Evolutionary conservation across 164 flowering plant genomes (phyloP).

Genomic region (Amborella trichopoda): DNA sequence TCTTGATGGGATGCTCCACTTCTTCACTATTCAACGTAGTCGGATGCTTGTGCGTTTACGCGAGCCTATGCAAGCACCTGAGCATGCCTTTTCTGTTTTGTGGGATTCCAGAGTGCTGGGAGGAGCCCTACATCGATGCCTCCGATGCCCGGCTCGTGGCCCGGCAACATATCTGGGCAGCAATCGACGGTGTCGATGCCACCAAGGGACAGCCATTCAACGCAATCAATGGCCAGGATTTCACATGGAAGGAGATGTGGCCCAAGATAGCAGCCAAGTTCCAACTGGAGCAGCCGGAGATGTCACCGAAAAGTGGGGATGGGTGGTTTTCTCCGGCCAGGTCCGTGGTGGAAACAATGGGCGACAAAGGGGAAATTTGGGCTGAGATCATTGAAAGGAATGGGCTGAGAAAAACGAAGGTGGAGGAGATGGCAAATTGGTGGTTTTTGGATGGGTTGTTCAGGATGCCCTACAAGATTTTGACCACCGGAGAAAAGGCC

Average conservation of each 20-base stretch:
- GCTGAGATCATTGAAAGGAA: slow-evolving; percentile 46
- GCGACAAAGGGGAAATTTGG: slow-evolving; percentile 48
- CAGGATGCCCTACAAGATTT: slow-evolving; percentile 43
- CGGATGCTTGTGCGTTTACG: slow-evolving; percentile 70
- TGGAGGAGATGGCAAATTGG: slow-evolving; percentile 81
- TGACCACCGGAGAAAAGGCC: slow-evolving; percentile 43
- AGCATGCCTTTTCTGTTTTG: slow-evolving; percentile 75
- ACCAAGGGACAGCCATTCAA: slow-evolving; percentile 74
- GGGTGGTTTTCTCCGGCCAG: slow-evolving; percentile 21
- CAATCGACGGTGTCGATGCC: slow-evolving; percentile 16
- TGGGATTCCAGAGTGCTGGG: slow-evolving; percentile 69
- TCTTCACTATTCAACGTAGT: slow-evolving; percentile 55
- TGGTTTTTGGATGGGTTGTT: slow-evolving; percentile 52
- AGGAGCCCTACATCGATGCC: slow-evolving; percentile 50
- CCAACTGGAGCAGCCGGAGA: slow-evolving; percentile 20
- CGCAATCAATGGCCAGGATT: slow-evolving; percentile 45
- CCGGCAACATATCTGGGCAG: slow-evolving; percentile 80
- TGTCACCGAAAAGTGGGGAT: slow-evolving; percentile 9
- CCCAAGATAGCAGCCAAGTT: slow-evolving; percentile 35
- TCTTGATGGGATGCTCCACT: slow-evolving; percentile 51
- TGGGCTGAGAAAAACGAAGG: slow-evolving; percentile 33
- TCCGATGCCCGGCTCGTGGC: slow-evolving; percentile 79
- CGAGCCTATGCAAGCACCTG: slow-evolving; percentile 44
- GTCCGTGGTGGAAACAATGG: slow-evolving; percentile 28
- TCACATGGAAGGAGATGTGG: slow-evolving; percentile 80